Evolutionary conservation across 2,329 filamentous ascomycete genomes (phyloP), one percentile per base, ranked within the genome.

Genomic region (Beauveria varroae): DNA sequence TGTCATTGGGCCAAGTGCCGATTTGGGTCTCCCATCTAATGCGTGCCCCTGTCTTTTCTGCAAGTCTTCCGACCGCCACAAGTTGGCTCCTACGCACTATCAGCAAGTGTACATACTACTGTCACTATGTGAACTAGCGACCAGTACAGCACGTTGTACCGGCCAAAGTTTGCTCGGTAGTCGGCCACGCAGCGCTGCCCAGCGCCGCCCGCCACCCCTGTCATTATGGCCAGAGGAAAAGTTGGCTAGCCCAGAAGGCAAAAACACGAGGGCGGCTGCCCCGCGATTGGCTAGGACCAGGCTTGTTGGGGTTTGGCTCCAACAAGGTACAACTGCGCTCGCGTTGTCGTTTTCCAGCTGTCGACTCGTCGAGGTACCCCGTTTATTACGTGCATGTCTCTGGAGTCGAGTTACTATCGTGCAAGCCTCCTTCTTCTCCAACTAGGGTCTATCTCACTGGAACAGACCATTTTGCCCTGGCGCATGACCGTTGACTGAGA

Each of bases 401-500:
- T 30, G 26, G 22, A 34, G 30, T 34, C 30, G 12, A 34, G 30
- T 34, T 34, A 14, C 30, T 30, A n/a, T 51, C 28, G 9, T 26
- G 49, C 28, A 34, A 30, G 49, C 49, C 28, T 52, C 50, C 24
- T 37, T 49, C 20, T 28, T 30, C n/a, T 30, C 9, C 2, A 50
- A n/a, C 30, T 34, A 14, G 30, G 30, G 10, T 12, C 10, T 14
- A 34, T 34, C 3, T 37, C 49, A 51, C 37, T 51, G 22, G 22
- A 44, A 28, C 40, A 41, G 53, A 34, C 40, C 53, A 46, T 16
- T 16, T 46, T 44, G 24, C 4, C 12, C 51, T 41, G 54, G 28
- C 41, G 43, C 43, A 37, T 47, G 54, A 57, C 54, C 43, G 43
- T 37, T 47, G 34, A n/a, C 54, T 49, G 43, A 57, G 54, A 57